Evolutionary conservation across 208 protist species (phyloP).

Genomic region (Trypanosoma grayi): DNA sequence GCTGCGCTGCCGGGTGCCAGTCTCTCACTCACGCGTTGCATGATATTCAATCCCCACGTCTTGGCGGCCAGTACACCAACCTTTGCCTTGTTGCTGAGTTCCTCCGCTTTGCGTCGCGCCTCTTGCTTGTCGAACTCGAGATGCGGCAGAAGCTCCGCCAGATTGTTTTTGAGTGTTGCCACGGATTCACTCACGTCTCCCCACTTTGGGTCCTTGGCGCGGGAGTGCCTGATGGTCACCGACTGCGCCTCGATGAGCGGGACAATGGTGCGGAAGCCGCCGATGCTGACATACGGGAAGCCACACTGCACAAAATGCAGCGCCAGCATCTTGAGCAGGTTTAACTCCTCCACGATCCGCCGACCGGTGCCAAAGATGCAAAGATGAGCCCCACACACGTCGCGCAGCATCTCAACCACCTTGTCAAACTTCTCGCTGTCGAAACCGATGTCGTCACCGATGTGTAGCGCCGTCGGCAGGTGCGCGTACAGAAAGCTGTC

Average conservation of each 20-base stretch:
- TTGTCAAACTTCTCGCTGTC: constrained; percentile 31
- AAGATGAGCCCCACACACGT: constrained; percentile 56
- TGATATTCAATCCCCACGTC: constrained; percentile 65
- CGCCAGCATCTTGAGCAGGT: constrained; percentile 82
- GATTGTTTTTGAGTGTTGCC: constrained; percentile 26
- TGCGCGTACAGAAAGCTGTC: constrained; percentile 80
- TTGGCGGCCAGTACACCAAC: constrained; percentile 41
- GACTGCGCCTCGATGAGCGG: constrained; percentile 54
- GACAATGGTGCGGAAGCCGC: constrained; percentile 73
- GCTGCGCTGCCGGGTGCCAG: constrained; percentile 8
- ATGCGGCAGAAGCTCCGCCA: constrained; percentile 15
- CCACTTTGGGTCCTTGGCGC: not conserved
- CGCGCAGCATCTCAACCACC: constrained; percentile 24
- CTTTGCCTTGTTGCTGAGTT: constrained; percentile 49
- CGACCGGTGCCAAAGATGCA: constrained; percentile 81
- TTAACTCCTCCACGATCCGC: constrained; percentile 77
- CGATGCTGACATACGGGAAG: constrained; percentile 81
- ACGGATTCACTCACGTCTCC: not conserved
- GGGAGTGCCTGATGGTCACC: constrained; percentile 32
- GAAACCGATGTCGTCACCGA: constrained; percentile 41
- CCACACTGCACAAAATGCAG: constrained; percentile 71
- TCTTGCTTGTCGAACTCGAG: constrained; percentile 13
- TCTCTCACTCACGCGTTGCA: constrained; percentile 53
- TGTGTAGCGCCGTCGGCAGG: constrained; percentile 76
- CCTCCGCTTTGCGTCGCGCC: constrained; percentile 42